These are phyloP conservation scores for Apiospora saccharicola DNA, from an alignment of 2,329 filamentous ascomycete genomes.

Conservation along the genomic window DNA sequence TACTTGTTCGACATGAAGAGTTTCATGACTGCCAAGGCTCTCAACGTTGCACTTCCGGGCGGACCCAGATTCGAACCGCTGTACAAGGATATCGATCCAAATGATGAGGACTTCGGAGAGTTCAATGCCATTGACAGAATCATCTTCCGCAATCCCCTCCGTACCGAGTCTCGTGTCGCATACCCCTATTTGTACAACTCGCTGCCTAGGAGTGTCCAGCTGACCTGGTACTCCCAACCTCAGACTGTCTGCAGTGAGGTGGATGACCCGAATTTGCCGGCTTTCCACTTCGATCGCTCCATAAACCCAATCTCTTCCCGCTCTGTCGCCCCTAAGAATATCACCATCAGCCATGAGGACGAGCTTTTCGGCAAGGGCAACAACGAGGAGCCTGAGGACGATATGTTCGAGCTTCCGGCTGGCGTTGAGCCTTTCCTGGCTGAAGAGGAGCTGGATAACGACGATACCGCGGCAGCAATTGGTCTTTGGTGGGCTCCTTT, in stretches of 20 bases:
- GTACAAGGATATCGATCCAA: constrained; percentile 98
- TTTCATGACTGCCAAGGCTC: constrained; percentile 93
- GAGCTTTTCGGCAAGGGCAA: constrained; percentile 86
- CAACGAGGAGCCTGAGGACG: constrained; percentile 77
- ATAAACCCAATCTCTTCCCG: constrained; percentile 98
- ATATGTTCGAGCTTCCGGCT: constrained; percentile 82
- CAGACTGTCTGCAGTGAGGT: constrained; percentile 90
- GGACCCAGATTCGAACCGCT: constrained; percentile 95
- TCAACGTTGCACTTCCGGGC: constrained; percentile 97
- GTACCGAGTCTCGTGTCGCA: constrained; percentile 94
- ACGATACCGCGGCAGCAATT: constrained; percentile 90
- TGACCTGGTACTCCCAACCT: constrained; percentile 93
- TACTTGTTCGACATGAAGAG: constrained; percentile 96
- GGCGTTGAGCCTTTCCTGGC: constrained; percentile 87
- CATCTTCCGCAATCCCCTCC: constrained; percentile 94
- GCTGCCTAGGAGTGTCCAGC: constrained; percentile 88
- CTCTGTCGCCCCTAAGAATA: constrained; percentile 91
- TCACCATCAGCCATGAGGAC: constrained; percentile 92
- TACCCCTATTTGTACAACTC: constrained; percentile 98
- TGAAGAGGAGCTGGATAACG: constrained; percentile 87
- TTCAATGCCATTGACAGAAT: constrained; percentile 99
- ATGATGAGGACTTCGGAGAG: constrained; percentile 98
- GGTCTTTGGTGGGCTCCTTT: constrained; percentile 98
- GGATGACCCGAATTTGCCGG: constrained; percentile 87
- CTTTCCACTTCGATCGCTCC: constrained; percentile 97